Conservation (phyloP, 768 basidiomycete species). For the Kwoniella newhampshirensis region DNA sequence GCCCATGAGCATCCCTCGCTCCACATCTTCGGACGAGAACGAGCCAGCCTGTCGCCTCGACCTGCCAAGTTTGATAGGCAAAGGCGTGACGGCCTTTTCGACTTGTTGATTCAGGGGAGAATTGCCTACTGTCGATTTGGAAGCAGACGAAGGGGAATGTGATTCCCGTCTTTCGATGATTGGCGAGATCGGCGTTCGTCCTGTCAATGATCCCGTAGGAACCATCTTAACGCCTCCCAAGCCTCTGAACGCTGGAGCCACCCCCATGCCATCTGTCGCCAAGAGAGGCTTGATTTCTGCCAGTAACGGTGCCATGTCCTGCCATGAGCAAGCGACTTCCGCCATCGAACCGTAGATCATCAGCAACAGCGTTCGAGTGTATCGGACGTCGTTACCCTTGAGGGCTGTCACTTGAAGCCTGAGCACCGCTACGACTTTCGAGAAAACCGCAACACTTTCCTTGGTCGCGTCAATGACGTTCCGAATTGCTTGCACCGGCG, state of each 20-base stretch:
- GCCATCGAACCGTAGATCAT: slow-evolving; percentile 85
- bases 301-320: slow-evolving; percentile 67
- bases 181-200: slow-evolving; percentile 53
- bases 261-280: slow-evolving; percentile 52
- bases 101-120: slow-evolving; percentile 42
- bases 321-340: slow-evolving; percentile 86
- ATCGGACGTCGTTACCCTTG: slow-evolving; percentile 74
- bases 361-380: slow-evolving; percentile 78
- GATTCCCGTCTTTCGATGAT: slow-evolving; percentile 51
- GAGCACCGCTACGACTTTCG: slow-evolving; percentile 82
- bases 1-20: slow-evolving; percentile 69
- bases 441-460: slow-evolving; percentile 77
- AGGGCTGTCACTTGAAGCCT: slow-evolving; percentile 64
- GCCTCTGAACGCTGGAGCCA: slow-evolving; percentile 7
- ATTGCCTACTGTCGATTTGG: slow-evolving; percentile 37
- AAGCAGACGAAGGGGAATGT: slow-evolving; percentile 42
- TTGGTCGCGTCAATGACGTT: slow-evolving; percentile 77
- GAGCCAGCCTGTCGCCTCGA: slow-evolving; percentile 87
- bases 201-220: slow-evolving; percentile 48
- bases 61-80: slow-evolving; percentile 46
- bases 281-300: slow-evolving; percentile 69
- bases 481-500: slow-evolving; percentile 71
- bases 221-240: slow-evolving; percentile 41
- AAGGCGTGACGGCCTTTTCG: slow-evolving; percentile 55
- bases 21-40: slow-evolving; percentile 87